A percentile compares a stretch with the other conserved stretches of the same genome.
phyloP scores from a whole-genome alignment of 2,329 filamentous ascomycete species.

The Onygena corvina region DNA sequence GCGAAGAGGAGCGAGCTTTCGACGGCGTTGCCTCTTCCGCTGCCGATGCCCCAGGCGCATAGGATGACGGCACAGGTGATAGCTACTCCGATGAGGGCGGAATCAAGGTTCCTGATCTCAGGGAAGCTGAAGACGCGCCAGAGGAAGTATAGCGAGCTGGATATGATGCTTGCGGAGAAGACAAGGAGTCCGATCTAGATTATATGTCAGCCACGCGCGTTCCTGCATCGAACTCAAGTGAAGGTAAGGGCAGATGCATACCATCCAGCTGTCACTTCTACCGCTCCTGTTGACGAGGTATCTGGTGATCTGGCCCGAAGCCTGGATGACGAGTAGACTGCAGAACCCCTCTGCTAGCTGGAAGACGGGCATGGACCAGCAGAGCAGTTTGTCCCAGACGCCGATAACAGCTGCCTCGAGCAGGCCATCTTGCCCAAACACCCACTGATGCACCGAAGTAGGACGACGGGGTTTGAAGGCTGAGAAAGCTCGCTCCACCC shows the following conservation, averaged over 20 bases:
- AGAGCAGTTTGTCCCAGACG: constrained; percentile 74
- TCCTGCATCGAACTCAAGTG: not conserved
- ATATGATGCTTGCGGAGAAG: constrained; percentile 80
- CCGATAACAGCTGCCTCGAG: constrained; percentile 70
- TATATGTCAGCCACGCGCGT: constrained; percentile 15
- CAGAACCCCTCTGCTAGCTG: constrained; percentile 94
- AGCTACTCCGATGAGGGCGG: constrained; percentile 79
- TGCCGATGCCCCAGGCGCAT: constrained; percentile 86
- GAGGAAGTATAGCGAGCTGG: constrained; percentile 87
- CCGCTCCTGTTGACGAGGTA: constrained; percentile 84
- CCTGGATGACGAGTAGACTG: constrained; percentile 89
- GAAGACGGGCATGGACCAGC: constrained; percentile 87
- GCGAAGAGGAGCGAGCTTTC: constrained; percentile 92
- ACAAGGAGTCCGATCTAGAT: constrained; percentile 75
- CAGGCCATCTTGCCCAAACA: constrained; percentile 76
- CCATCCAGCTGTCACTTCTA: constrained; percentile 92
- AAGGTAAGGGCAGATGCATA: constrained; percentile 36
- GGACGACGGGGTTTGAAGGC: constrained; percentile 47
- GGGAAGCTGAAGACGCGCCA: constrained; percentile 93
- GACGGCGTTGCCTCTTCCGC: constrained; percentile 84
- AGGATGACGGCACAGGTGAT: constrained; percentile 89
- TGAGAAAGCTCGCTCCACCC: constrained; percentile 69
- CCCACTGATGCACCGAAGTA: constrained; percentile 65
- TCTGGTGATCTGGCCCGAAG: constrained; percentile 81
- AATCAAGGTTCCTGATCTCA: constrained; percentile 82